Conservation (phyloP, 176 grass and related monocot genomes). For the Areca catechu region DNA sequence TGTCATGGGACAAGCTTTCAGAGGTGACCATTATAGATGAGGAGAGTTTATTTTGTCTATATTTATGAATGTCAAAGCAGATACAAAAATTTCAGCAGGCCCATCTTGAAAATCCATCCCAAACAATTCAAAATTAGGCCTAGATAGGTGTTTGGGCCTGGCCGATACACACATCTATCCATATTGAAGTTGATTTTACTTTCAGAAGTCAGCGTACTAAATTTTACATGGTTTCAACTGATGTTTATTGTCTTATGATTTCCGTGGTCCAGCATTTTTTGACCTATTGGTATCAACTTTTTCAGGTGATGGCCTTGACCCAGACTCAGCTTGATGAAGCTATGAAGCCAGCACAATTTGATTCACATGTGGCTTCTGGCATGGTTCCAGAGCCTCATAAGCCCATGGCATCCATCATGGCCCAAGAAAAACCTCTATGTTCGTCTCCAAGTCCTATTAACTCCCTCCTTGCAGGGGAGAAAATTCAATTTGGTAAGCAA, state of each 20-base stretch:
- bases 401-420: constrained; percentile 26
- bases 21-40: too few relatives aligned
- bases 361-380: constrained; percentile 34
- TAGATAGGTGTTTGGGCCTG: too few relatives aligned
- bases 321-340: constrained; percentile 99
- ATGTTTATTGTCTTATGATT: neutral
- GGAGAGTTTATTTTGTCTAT: too few relatives aligned
- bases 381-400: constrained; percentile 61
- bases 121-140: too few relatives aligned
- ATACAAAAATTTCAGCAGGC: too few relatives aligned
- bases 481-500: constrained; percentile 95
- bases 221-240: too few relatives aligned
- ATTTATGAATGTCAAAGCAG: too few relatives aligned
- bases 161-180: too few relatives aligned
- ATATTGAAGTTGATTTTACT: too few relatives aligned
- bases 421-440: constrained; percentile 33
- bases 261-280: neutral
- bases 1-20: too few relatives aligned
- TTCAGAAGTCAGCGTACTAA: too few relatives aligned
- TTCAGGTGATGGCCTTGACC: constrained; percentile 85
- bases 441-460: constrained; percentile 63
- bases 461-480: constrained; percentile 79
- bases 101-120: too few relatives aligned
- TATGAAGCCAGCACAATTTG: constrained; percentile 76
- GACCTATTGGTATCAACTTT: constrained; percentile 16